A percentile compares a stretch with the other conserved stretches of the same genome.
Conservation (phyloP, 495 filamentous ascomycete species). For the Hypoxylon fuscum region DNA sequence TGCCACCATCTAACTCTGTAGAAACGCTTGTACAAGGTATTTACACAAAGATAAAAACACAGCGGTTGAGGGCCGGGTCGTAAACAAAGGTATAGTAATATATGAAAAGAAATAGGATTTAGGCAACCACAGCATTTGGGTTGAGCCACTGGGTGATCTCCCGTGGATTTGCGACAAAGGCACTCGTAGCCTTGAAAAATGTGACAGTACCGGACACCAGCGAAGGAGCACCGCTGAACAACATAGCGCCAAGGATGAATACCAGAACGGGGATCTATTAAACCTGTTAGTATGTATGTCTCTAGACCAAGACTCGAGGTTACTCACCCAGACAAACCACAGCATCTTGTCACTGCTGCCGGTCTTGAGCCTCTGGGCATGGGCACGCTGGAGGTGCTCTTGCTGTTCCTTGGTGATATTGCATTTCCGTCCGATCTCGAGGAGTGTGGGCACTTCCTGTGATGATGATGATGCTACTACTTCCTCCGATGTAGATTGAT, state of each 20-base stretch:
- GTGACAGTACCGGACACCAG: constrained; percentile 54
- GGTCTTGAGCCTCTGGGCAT: constrained; percentile 78
- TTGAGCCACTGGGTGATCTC: constrained; percentile 21
- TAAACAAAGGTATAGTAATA: constrained; percentile 6
- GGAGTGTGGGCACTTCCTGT: constrained; percentile 51
- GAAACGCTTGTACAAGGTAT: constrained; percentile 23
- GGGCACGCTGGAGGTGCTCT: constrained; percentile 73
- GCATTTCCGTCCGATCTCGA: constrained; percentile 62
- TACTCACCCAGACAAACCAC: constrained; percentile 83
- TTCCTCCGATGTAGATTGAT: constrained; percentile 47
- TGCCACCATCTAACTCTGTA: constrained; percentile 14
- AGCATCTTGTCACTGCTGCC: constrained; percentile 79
- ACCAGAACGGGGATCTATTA: constrained; percentile 56
- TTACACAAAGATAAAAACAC: constrained; percentile 37
- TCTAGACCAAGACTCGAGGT: not conserved
- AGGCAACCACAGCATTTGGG: constrained; percentile 13
- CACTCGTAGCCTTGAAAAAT: not conserved
- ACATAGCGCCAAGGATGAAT: constrained; percentile 71
- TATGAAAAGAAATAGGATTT: constrained; percentile 10
- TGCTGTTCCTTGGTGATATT: constrained; percentile 75
- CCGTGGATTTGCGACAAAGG: constrained; percentile 29
- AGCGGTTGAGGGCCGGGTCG: constrained; percentile 15
- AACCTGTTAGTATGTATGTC: constrained; percentile 19
- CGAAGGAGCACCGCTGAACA: constrained; percentile 66
- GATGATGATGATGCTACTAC: not conserved